Base-by-base conservation (phyloP, 1,284 basidiomycete genomes). In the Cronartium ribicola region DNA sequence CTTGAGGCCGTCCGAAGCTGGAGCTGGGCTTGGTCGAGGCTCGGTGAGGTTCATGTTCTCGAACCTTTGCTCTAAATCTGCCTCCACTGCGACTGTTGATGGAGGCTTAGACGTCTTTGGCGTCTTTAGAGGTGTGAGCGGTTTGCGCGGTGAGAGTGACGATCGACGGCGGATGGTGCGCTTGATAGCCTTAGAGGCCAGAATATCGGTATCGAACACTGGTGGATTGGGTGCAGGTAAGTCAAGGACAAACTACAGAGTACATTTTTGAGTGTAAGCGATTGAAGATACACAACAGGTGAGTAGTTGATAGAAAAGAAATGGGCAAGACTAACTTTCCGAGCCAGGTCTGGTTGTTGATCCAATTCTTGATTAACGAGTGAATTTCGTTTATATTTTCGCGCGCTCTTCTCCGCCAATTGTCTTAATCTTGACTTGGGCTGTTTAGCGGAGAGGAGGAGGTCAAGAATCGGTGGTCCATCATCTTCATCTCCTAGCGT, bases 351-450 rank as follows among this genome's bases (percentile, higher is more conserved):
- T 59, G 29, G 29, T 29, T 17, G 41, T 37, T 37, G 22, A 22
- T n/a, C 41, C 17, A 8, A 22, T 22, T n/a, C 17, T n/a, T 64
- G 1, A 11, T 22, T 37, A 37, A 8, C 46, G 40, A 55, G 29
- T 17, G 14, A 57, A 37, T 11, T 67, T 67, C 4, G 37, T 5
- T 43, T 48, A 22, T 41, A 59, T 14, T 73, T 73, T 37, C 46
- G 65, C 17, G 63, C 64, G 37, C 64, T 66, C n/a, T 61, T 73
- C 39, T 73, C 46, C 11, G 70, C 70, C 29, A 60, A 41, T 48
- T 66, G 70, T 41, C 70, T n/a, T 61, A 73, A 59, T 46, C 43
- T 60, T 44, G 70, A 73, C 29, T 73, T 73, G 5, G 70, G 70
- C 46, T 65, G 65, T 4, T 59, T 43, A 14, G 64, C 41, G 2